Base-by-base conservation (phyloP, 1,284 basidiomycete genomes). In the Cystobasidiaceae sp. region DNA sequence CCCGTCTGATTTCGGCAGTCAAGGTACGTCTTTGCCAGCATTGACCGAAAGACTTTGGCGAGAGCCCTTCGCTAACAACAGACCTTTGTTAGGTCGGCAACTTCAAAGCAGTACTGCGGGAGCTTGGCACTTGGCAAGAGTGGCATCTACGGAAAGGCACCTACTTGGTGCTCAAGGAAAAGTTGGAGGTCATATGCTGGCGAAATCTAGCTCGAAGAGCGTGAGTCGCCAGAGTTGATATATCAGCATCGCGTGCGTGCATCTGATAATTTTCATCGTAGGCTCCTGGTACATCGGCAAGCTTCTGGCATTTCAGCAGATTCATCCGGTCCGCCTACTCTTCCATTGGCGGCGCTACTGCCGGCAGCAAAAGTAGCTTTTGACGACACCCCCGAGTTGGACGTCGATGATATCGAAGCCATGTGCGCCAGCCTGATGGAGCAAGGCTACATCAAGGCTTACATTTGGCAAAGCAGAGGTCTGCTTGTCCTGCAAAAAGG, bases 391-490 rank as follows among this genome's bases (percentile, higher is more conserved):
- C 17, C 61, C 7, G 48, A 68, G 3, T 68, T 79, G 27, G 72
- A 75, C 48, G 19, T 72, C 11, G 75, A 76, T 39, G 78, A 79
- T 56, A 69, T 79, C 37, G 78, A 78, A 60, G 73, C 74, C 27
- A 74, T 79, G 65, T 71, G 74, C 11, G 74, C 74, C 1, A 75
- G 74, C 33, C 66, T 79, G 43, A 74, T 79, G 63, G 78, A 79
- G 49, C 77, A 77, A 71, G 78, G 77, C 34, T 76, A 77, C 67
- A 62, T 78, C 61, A 79, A 79, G 59, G 78, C 75, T 2, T 79
- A 79, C 71, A 76, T 78, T 13, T 65, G 76, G 17, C 78, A 78
- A 54, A 74, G 74, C 28, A 75, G 75, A 46, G 68, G 70, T 17
- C 67, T 77, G 60, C 62, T 78, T 6, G 77, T 78, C 3, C 57